Base-by-base conservation (phyloP, 441 rosid species). In the Breynia disticha region DNA sequence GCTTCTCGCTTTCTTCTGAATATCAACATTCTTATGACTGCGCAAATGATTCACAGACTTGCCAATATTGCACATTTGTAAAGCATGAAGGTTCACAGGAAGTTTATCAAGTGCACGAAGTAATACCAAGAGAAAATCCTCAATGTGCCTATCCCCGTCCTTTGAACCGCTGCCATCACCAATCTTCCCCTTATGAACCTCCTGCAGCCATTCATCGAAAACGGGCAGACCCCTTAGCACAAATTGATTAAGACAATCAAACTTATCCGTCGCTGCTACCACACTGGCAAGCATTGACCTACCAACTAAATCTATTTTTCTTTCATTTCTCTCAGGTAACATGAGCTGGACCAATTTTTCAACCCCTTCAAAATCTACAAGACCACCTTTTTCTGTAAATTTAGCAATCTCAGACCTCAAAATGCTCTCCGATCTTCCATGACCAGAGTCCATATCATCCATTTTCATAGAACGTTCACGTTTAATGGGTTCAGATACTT, bases 151-250 rank as follows among this genome's bases (percentile, higher is more conserved):
- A 52, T 86, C 97, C 57, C 52, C 65, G 21, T 93, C 99, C 75
- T 73, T 89, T 51, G 74, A 75, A 64, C 84, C 55, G 58, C 67
- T 58, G 63, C 67, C 80, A 74, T 85, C 90, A 38, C 94, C 93
- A 54, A 72, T 62, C 74, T 93, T 93, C 63, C 97, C 99, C 67
- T 80, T 89, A 44, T 87, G 97, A 57, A 87, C 81, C 72, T 93
- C 97, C 68, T 93, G 99, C 16, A 93, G 86, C 99, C 99, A 93
- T 50, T 83, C 97, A 73, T 93, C 99, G 67, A 89, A 78, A 8
- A 87, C 84, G 42, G 86, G 81, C 62, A 89, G 76, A 50, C 99
- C 99, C 76, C 64, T 84, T 7, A 79, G 90, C 75, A 93, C 95
- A 73, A 93, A 93, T 48, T 60, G 71, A 62, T 64, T 66, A 43